These are phyloP conservation scores for Globisporangium abappressorium DNA, from an alignment of 352 stramenopile species.

Conservation along the genomic window DNA sequence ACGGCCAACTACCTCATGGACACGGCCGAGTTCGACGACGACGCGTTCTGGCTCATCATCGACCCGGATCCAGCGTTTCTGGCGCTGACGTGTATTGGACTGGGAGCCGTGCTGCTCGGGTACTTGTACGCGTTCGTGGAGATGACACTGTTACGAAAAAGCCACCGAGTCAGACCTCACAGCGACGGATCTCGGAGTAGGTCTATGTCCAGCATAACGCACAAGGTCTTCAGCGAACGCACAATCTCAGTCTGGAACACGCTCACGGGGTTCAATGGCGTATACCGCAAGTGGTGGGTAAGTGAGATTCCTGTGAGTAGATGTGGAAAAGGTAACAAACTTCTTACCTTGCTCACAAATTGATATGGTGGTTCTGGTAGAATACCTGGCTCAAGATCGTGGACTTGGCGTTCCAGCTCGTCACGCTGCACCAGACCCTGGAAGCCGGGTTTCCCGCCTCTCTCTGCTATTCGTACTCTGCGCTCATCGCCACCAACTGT, in stretches of 20 bases:
- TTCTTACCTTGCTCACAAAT: background rate
- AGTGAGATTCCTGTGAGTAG: background rate
- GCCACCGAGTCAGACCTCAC: background rate
- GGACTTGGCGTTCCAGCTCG: conserved; percentile 23
- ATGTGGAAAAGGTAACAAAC: background rate
- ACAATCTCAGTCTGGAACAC: background rate
- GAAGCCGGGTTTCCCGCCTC: conserved; percentile 17
- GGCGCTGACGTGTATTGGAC: background rate
- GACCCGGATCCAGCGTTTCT: conserved; percentile 4
- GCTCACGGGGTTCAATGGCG: conserved; percentile 2
- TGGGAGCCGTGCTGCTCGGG: conserved; percentile 1
- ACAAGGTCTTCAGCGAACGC: background rate
- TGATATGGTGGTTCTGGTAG: conserved; percentile 10
- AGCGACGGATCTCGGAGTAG: background rate
- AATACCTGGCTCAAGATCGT: conserved; percentile 27
- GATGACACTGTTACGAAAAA: background rate
- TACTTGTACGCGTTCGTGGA: conserved; percentile 1
- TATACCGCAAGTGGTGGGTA: conserved; percentile 11
- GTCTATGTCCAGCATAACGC: background rate
- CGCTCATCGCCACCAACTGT: conserved; percentile 21
- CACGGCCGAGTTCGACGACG: conserved; percentile 15
- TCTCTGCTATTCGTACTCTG: conserved; percentile 18
- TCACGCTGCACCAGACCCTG: conserved; percentile 24
- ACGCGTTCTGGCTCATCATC: conserved; percentile 16
- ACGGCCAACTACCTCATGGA: conserved; percentile 9